A percentile compares a stretch with the other conserved stretches of the same genome.
phyloP scores from a whole-genome alignment of 768 basidiomycete genomes.

The Phaffia tasmanica region DNA sequence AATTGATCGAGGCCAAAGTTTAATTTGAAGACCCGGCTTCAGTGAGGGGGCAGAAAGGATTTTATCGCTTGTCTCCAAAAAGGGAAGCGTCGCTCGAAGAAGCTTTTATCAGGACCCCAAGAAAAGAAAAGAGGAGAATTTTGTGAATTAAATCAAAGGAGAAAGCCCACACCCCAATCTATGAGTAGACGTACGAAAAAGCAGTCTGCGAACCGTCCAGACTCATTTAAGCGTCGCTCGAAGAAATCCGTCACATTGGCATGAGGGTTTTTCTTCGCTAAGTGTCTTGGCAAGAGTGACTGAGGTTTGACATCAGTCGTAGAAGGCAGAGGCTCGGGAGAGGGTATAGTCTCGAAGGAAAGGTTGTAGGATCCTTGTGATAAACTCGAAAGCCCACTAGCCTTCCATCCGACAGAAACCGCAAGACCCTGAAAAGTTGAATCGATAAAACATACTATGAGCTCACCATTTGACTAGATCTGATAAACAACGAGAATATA shows the following conservation, averaged over 20 bases:
- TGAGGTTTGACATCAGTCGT: too few relatives aligned
- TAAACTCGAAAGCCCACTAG: conserved; percentile 12
- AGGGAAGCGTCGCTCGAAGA: conserved; percentile 13
- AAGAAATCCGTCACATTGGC: conserved; percentile 65
- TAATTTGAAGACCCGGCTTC: not conserved
- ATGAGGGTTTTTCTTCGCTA: conserved; percentile 47
- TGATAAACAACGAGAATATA: not conserved
- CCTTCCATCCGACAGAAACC: conserved; percentile 32
- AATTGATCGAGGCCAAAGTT: conserved; percentile 17
- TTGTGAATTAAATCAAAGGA: not conserved
- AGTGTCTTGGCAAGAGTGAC: conserved; percentile 5
- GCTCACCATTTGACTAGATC: not conserved
- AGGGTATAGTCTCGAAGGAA: conserved; percentile 27
- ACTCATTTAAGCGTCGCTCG: conserved; percentile 58
- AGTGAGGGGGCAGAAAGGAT: not conserved
- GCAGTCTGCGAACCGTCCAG: conserved; percentile 2
- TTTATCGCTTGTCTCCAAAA: conserved; percentile 3
- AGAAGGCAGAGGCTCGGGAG: not conserved
- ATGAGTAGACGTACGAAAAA: conserved; percentile 7
- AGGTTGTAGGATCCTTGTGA: conserved; percentile 34
- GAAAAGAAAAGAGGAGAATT: not conserved
- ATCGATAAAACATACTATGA: not conserved
- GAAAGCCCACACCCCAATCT: not conserved
- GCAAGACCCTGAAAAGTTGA: conserved; percentile 28
- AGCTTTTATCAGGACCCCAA: not conserved